These are phyloP conservation scores for Gnomoniopsis sp. DNA, from an alignment of 2,329 filamentous ascomycete genomes.

Conservation along the genomic window DNA sequence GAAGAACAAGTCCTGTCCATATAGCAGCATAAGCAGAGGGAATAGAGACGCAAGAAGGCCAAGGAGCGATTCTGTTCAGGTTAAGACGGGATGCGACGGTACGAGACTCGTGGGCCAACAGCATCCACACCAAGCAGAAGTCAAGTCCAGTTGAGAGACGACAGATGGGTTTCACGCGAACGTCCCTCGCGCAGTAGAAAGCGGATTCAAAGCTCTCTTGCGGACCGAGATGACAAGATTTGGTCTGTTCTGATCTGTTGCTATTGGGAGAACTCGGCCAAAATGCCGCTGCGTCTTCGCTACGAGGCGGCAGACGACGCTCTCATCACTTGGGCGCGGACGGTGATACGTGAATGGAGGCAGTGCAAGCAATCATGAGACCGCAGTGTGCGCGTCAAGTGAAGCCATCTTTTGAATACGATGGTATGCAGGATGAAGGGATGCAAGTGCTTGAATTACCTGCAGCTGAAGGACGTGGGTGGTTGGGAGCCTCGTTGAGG, in stretches of 20 bases:
- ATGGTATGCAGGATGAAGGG: background rate
- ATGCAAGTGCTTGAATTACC: background rate
- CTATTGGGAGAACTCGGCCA: background rate
- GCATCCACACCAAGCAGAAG: background rate
- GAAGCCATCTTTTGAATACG: background rate
- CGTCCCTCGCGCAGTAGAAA: background rate
- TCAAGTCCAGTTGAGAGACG: background rate
- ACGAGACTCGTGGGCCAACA: background rate
- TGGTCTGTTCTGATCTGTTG: background rate
- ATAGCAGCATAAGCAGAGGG: background rate
- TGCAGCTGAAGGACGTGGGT: background rate
- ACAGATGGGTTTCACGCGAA: background rate
- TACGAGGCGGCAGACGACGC: background rate
- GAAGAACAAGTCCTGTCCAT: background rate
- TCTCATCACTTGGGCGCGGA: background rate
- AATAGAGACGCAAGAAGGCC: background rate
- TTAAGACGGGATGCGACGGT: background rate
- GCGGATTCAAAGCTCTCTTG: background rate
- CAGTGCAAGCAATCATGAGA: background rate
- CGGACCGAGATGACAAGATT: background rate
- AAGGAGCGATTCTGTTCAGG: background rate
- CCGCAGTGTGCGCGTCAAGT: background rate
- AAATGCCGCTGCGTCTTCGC: background rate
- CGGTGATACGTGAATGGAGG: background rate
- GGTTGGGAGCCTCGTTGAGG: background rate